Base-by-base conservation (phyloP, 2,329 filamentous ascomycete species). In the Anisogramma anomala region DNA sequence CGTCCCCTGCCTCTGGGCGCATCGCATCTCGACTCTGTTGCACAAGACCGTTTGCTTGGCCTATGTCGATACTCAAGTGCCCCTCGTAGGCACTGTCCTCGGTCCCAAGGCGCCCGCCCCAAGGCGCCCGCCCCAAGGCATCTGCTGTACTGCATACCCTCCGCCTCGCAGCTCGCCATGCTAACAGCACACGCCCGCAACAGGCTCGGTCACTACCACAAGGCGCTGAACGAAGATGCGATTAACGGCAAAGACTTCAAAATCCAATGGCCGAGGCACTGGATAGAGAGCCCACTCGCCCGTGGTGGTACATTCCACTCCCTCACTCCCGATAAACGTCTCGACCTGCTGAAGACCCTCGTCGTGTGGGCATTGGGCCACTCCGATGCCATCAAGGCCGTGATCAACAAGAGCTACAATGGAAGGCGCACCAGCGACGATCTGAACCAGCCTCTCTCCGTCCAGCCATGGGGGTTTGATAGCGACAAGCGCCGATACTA, bases 401-500 rank as follows among this genome's bases (percentile, higher is more conserved):
- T 88, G 49, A 83, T 98, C 58, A 87, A 85, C 57, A 78, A 88
- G 49, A 82, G 81, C 13, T 93, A 96, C 71, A 89, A 95, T 62
- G 79, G 88, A 64, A 76, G 77, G 48, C 82, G 89, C 45, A 84
- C 89, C 54, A 84, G 87, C 50, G 73, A 80, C 51, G 77, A 82
- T 50, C 58, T 76, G 34, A 95, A 95, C 57, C 86, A 95, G 51
- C 83, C 88, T 7, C 64, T 87, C 8, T 85, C 82, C 2, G 79
- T 89, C 36, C 84, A 88, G 58, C 74, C 82, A 4, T 88, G 83
- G 82, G 84, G 84, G 14, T 69, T 72, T 33, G 83, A 88, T 58
- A 85, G 84, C 49, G 80, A 94, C 53, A 94, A 91, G 67, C 79
- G 91, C 42, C 79, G 87, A 45, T 98, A 96, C 62, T 98, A 83